Evolutionary conservation across 495 filamentous ascomycete genomes (phyloP), one percentile per base, ranked within the genome.

Genomic region (Articulospora tetracladia): DNA sequence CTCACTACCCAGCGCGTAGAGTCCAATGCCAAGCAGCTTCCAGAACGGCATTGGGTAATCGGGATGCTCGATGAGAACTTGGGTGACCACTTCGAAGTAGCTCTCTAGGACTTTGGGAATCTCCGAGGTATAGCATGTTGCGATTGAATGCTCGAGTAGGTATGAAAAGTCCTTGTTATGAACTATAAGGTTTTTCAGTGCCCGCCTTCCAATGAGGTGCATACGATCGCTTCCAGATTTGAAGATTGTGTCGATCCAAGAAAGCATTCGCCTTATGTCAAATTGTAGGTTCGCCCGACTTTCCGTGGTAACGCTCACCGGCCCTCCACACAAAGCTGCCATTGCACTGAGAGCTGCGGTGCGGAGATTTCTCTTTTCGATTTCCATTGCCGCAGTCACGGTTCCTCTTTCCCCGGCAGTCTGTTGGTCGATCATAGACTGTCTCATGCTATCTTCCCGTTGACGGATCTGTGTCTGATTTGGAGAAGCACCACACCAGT

Each of bases 401-500:
- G 85, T 90, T 6, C 86, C 86, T 64, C 87, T 80, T 64, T 91
- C 90, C 10, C 86, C 84, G 15, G 82, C 72, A 15, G 68, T 71
- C 58, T 84, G 79, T 60, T 84, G 80, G 57, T 85, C 78, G 27
- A 94, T 84, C 49, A 92, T 78, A 22, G 87, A 88, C 65, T 91
- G 88, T 59, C 90, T 79, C 90, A 97, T 95, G 48, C 80, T 87
- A 55, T 96, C 89, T 77, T 97, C 94, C 56, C 92, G 79, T 58
- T 89, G 84, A 17, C 85, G 83, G 34, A 96, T 90, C 58, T 92
- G 88, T 30, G 76, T 73, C 67, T 93, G 92, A 70, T 97, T 96
- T 6, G 94, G 91, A 0, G 94, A 96, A 70, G 94, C 95, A 0
- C 95, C 94, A 74, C 95, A 98, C 94, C 94, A 98, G 57, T 98